These are phyloP conservation scores for Ogataea haglerorum DNA, from an alignment of 805 yeast genomes.

Conservation along the genomic window DNA sequence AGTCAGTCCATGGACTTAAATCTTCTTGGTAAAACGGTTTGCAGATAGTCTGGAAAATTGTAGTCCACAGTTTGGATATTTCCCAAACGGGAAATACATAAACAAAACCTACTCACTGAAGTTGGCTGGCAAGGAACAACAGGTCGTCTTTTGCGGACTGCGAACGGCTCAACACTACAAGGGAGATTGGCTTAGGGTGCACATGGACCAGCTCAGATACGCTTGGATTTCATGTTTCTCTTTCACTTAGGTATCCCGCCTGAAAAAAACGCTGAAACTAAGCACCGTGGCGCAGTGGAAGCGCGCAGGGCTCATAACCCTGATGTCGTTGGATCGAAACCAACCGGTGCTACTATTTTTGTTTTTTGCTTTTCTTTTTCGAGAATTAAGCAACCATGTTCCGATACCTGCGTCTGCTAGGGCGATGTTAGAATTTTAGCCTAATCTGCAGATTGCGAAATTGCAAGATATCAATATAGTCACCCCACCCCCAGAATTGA, in stretches of 20 bases:
- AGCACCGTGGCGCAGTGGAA: conserved; percentile 99
- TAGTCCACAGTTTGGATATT: conserved; percentile 1
- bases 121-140: too few species aligned
- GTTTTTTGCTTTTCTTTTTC: conserved; percentile 31
- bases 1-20: conserved; percentile 2
- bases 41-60: conserved; percentile 6
- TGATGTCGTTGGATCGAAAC: conserved; percentile 97
- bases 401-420: not conserved
- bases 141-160: too few species aligned
- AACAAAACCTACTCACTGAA: not conserved
- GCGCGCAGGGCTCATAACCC: conserved; percentile 99
- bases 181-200: too few species aligned
- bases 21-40: not conserved
- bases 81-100: conserved; percentile 3
- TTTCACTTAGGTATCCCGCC: too few species aligned
- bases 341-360: conserved; percentile 76
- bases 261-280: not conserved
- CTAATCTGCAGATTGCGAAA: not conserved
- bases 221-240: too few species aligned
- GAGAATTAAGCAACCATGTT: not conserved
- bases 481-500: conserved; percentile 2
- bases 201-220: too few species aligned
- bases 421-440: not conserved
- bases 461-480: not conserved
- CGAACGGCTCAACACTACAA: too few species aligned